Evolutionary conservation across 2,329 filamentous ascomycete species (phyloP).

Genomic region (Fusarium nodosum): DNA sequence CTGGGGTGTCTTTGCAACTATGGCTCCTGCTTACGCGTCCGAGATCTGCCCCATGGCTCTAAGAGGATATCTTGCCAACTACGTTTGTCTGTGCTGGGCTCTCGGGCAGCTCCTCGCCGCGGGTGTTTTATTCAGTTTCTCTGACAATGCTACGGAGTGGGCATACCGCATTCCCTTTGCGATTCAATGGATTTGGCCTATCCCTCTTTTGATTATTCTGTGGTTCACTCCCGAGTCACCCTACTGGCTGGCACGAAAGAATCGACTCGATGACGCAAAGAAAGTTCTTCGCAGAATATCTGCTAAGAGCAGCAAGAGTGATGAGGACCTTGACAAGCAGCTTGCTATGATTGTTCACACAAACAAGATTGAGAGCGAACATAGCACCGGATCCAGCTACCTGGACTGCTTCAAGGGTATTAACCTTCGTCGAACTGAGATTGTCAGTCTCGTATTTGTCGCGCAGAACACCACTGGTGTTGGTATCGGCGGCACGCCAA

Average conservation of each 20-base stretch:
- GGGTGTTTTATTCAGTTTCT: conserved; percentile 47
- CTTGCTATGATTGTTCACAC: conserved; percentile 77
- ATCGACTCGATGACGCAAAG: conserved; percentile 49
- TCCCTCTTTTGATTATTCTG: conserved; percentile 49
- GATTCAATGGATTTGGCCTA: conserved; percentile 56
- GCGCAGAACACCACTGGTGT: conserved; percentile 58
- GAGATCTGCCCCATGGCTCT: conserved; percentile 60
- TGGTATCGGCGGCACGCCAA: conserved; percentile 59
- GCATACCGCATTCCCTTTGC: conserved; percentile 56
- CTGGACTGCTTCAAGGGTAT: conserved; percentile 63
- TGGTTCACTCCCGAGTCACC: conserved; percentile 54
- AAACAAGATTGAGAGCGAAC: conserved; percentile 59
- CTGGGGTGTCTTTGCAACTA: conserved; percentile 60
- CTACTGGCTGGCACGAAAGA: conserved; percentile 52
- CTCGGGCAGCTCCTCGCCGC: conserved; percentile 58
- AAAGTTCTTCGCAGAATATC: conserved; percentile 50
- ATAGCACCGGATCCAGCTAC: conserved; percentile 57
- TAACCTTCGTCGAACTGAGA: conserved; percentile 62
- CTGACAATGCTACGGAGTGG: conserved; percentile 47
- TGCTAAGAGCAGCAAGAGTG: conserved; percentile 47
- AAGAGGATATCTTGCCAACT: conserved; percentile 58
- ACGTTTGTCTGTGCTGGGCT: conserved; percentile 60
- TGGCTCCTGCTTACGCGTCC: conserved; percentile 59
- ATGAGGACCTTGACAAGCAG: conserved; percentile 59
- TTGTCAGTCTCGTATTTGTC: conserved; percentile 59